Evolutionary conservation across 2,329 filamentous ascomycete species (phyloP), one percentile per base, ranked within the genome.

Genomic region (Phyllosticta ampelicida): DNA sequence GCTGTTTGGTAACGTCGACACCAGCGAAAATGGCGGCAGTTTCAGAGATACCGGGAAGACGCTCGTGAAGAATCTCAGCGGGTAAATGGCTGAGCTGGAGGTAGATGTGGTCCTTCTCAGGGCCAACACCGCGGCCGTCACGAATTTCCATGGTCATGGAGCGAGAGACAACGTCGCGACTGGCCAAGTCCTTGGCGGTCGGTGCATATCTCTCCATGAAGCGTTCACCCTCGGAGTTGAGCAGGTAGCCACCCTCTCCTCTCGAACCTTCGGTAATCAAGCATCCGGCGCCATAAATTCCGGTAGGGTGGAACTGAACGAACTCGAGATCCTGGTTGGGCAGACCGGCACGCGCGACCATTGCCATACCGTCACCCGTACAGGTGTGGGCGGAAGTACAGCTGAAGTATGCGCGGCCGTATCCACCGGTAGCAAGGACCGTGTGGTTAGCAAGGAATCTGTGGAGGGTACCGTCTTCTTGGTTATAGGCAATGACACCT

Each of bases 191-290:
- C 84, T 96, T 97, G 67, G 92, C 92, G 54, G 92, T 97, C 60
- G 92, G 92, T 50, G 92, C 92, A 72, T 99, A 99, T 71, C 92
- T 86, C 79, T 97, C 92, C 92, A 99, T 99, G 79, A 99, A 99
- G 69, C 92, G 88, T 79, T 97, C 94, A 78, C 92, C 92, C 81
- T 97, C 89, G 5, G 89, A 90, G 84, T 99, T 99, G 65, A 97
- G 83, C 55, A 99, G 84, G 75, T 96, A 97, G 70, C 92, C 92
- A 81, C 92, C 92, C 81, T 97, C 94, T 79, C 94, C 94, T 81
- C 94, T 90, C 66, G 92, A 90, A 68, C 92, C 92, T 78, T 99
- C 92, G 11, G 94, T 97, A 71, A 99, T 99, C 81, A 99, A 79
- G 77, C 92, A 95, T 65, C 92, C 92, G 69, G 92, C 94, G 70